A percentile compares a stretch with the other conserved stretches of the same genome.
Evolutionary conservation across 2,329 filamentous ascomycete genomes (phyloP).

Genomic region (Penicillium sp.): DNA sequence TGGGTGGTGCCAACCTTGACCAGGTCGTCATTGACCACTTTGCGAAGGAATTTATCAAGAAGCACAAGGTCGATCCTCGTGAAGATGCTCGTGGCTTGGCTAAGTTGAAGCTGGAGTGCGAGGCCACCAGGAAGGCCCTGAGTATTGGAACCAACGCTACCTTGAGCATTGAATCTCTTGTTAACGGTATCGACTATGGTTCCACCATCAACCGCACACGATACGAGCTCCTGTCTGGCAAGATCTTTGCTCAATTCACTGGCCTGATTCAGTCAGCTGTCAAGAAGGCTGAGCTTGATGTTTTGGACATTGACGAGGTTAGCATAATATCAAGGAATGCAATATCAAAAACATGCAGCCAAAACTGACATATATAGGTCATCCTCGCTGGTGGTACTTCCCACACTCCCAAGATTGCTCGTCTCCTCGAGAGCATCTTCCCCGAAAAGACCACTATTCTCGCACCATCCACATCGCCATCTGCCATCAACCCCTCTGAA

Average conservation of each 20-base stretch:
- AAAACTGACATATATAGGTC: slow-evolving; percentile 46
- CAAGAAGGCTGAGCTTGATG: slow-evolving; percentile 87
- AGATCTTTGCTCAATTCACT: slow-evolving; percentile 85
- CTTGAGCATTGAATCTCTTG: slow-evolving; percentile 88
- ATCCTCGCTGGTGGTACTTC: slow-evolving; percentile 88
- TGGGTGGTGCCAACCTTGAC: slow-evolving; percentile 80
- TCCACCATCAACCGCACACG: slow-evolving; percentile 88
- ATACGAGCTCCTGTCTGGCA: slow-evolving; percentile 83
- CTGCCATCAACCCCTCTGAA: slow-evolving; percentile 90
- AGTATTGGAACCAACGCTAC: slow-evolving; percentile 82
- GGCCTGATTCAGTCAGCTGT: slow-evolving; percentile 78
- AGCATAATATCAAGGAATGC: too few relatives aligned
- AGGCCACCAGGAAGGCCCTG: slow-evolving; percentile 86
- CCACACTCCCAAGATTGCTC: slow-evolving; percentile 89
- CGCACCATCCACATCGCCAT: slow-evolving; percentile 72
- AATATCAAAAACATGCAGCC: too few relatives aligned
- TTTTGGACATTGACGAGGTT: slow-evolving; percentile 83
- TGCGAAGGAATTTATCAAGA: slow-evolving; percentile 98
- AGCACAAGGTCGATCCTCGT: slow-evolving; percentile 84
- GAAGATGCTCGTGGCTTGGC: slow-evolving; percentile 76
- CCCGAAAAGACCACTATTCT: slow-evolving; percentile 72
- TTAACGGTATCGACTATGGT: slow-evolving; percentile 85
- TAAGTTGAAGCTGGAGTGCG: slow-evolving; percentile 88
- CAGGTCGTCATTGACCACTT: slow-evolving; percentile 93
- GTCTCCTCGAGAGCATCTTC: slow-evolving; percentile 76